These are phyloP conservation scores for Rubia peregrina DNA, from an alignment of 305 asterid species.

Conservation along the genomic window DNA sequence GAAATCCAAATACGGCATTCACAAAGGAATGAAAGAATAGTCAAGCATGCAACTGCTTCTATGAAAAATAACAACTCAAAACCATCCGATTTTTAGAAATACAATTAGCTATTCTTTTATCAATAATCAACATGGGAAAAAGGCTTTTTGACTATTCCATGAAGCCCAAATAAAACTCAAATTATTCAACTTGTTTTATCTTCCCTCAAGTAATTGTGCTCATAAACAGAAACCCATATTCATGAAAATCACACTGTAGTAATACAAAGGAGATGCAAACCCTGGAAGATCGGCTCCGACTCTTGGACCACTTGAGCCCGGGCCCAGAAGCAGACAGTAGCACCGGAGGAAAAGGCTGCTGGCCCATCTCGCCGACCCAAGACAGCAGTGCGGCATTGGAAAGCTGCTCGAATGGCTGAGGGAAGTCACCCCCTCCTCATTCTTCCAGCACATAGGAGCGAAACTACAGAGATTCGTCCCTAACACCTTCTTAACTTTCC, in stretches of 20 bases:
- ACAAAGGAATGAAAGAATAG: constrained; percentile 1
- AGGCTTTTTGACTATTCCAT: not conserved
- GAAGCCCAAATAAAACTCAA: not conserved
- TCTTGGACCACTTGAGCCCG: constrained; percentile 57
- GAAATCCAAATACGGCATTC: not conserved
- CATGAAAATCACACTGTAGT: not conserved
- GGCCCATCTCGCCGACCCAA: constrained; percentile 49
- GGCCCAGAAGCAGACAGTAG: constrained; percentile 44
- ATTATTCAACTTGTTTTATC: not conserved
- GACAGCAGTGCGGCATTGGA: constrained; percentile 66
- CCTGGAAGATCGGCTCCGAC: constrained; percentile 92
- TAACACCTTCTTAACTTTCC: constrained; percentile 65
- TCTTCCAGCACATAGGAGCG: constrained; percentile 41
- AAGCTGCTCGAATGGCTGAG: constrained; percentile 41
- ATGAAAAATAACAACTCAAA: not conserved
- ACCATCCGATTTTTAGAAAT: not conserved
- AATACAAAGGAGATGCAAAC: constrained; percentile 26
- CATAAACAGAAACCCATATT: not conserved
- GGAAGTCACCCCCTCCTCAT: constrained; percentile 35
- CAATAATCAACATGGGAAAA: not conserved
- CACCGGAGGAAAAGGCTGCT: constrained; percentile 40
- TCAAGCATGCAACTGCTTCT: not conserved
- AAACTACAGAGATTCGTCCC: constrained; percentile 63
- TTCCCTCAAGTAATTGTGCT: not conserved
- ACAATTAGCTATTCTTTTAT: not conserved